Evolutionary conservation across 805 yeast genomes (phyloP).

Genomic region (Saccharomycopsis selenospora): DNA sequence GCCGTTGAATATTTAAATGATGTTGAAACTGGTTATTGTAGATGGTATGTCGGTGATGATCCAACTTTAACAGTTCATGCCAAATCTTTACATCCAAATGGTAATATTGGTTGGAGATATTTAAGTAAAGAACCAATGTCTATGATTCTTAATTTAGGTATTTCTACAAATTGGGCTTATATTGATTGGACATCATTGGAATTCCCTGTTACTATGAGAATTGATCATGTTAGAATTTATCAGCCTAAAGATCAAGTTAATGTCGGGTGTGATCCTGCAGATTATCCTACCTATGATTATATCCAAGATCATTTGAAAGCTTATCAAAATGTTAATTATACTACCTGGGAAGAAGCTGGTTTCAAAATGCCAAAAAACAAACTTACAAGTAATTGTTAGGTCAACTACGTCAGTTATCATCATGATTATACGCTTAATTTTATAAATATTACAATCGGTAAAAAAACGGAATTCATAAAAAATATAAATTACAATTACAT

Average conservation of each 20-base stretch:
- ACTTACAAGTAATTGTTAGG: slow-evolving; percentile 49
- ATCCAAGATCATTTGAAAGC: slow-evolving; percentile 64
- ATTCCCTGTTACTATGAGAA: slow-evolving; percentile 70
- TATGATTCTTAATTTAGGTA: slow-evolving; percentile 76
- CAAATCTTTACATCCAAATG: slow-evolving; percentile 77
- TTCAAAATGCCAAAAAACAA: slow-evolving; percentile 58
- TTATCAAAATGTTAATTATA: slow-evolving; percentile 60
- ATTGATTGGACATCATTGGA: slow-evolving; percentile 78
- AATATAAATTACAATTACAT: too few species aligned
- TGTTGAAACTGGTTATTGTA: slow-evolving; percentile 61
- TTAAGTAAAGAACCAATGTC: slow-evolving; percentile 92
- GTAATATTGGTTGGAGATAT: slow-evolving; percentile 78
- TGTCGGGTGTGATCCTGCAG: slow-evolving; percentile 80
- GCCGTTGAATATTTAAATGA: slow-evolving; percentile 76
- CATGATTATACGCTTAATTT: too few species aligned
- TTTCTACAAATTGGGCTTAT: slow-evolving; percentile 88
- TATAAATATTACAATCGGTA: too few species aligned
- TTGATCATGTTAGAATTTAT: slow-evolving; percentile 88
- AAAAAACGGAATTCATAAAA: too few species aligned
- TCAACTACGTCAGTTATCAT: too few species aligned
- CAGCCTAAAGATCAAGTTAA: slow-evolving; percentile 63
- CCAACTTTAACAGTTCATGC: slow-evolving; percentile 73
- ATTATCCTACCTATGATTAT: slow-evolving; percentile 79
- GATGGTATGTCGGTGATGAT: slow-evolving; percentile 78
- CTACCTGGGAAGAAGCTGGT: slow-evolving; percentile 73